These are phyloP conservation scores for Austroboletus novae-zelandiae DNA, from an alignment of 1,284 basidiomycete species.

Conservation along the genomic window DNA sequence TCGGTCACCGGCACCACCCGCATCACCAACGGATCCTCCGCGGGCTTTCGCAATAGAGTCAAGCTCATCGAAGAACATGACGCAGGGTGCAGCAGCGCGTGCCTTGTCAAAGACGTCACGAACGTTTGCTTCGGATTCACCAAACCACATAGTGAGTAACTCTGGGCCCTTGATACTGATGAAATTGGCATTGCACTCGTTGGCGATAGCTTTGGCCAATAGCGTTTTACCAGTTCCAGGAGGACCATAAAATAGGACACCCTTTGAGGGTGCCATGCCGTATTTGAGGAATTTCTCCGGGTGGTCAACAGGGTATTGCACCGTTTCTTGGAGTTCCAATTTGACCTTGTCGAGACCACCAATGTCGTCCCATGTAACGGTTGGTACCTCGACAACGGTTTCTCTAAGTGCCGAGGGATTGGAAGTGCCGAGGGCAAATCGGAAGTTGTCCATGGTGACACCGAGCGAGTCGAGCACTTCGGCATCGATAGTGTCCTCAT, in stretches of 20 bases:
- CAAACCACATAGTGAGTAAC: slow-evolving; percentile 99
- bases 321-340: slow-evolving; percentile 97
- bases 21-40: slow-evolving; percentile 85
- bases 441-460: slow-evolving; percentile 92
- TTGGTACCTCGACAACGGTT: slow-evolving; percentile 89
- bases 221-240: slow-evolving; percentile 98
- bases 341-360: slow-evolving; percentile 99
- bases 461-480: slow-evolving; percentile 87
- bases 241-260: slow-evolving; percentile 94
- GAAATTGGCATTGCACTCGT: slow-evolving; percentile 99
- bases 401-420: slow-evolving; percentile 87
- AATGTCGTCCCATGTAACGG: slow-evolving; percentile 97
- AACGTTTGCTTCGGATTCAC: slow-evolving; percentile 96
- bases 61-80: slow-evolving; percentile 99
- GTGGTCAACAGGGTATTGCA: slow-evolving; percentile 99
- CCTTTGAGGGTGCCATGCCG: slow-evolving; percentile 98
- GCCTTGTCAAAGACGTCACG: slow-evolving; percentile 99
- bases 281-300: slow-evolving; percentile 99
- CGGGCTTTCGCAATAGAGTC: slow-evolving; percentile 95
- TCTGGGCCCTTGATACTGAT: slow-evolving; percentile 99
- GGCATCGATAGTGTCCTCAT: slow-evolving; percentile 85
- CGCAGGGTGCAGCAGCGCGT: slow-evolving; percentile 99
- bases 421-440: slow-evolving; percentile 81
- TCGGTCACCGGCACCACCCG: slow-evolving; percentile 94
- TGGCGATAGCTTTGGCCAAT: slow-evolving; percentile 98